Percentiles rank a stretch among this genome's conserved stretches.
Conservation (phyloP, 140 eudicot genomes). For the Bidens hawaiensis region DNA sequence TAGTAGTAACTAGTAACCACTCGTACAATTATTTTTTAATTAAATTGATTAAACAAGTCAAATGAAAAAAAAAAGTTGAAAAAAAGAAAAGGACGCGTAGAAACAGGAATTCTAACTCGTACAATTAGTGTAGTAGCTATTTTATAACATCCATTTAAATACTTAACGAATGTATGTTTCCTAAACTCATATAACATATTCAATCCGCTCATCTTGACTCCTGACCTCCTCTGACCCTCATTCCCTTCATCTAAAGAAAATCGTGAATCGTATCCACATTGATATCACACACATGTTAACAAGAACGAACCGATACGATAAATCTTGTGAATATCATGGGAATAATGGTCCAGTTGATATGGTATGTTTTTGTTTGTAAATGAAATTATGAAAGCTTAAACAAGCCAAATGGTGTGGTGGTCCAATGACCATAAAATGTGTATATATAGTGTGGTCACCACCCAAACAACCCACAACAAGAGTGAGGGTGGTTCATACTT, state of each 20-base stretch:
- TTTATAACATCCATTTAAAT: too few species aligned
- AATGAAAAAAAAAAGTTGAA: too few species aligned
- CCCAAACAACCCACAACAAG: constrained; percentile 1
- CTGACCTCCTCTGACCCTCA: too few species aligned
- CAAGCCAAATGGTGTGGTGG: constrained; percentile 28
- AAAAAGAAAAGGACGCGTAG: too few species aligned
- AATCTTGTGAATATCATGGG: neutral
- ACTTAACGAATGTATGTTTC: too few species aligned
- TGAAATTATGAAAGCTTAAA: constrained; percentile 15
- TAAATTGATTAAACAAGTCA: too few species aligned
- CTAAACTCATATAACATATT: neutral
- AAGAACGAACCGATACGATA: neutral
- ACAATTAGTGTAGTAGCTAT: too few species aligned
- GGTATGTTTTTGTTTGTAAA: constrained; percentile 26
- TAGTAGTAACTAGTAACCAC: too few species aligned
- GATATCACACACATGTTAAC: neutral
- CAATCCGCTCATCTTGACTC: too few species aligned
- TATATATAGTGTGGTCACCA: constrained; percentile 34
- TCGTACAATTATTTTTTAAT: too few species aligned
- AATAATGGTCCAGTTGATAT: constrained; percentile 26
- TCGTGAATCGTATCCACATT: neutral
- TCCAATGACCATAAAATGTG: constrained; percentile 21
- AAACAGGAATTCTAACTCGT: too few species aligned
- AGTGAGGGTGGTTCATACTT: constrained; percentile 11
- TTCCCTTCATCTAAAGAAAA: neutral